A percentile compares a stretch with the other conserved stretches of the same genome.
Conservation (phyloP, 148 eudicot genomes). For the Cornus kousa region DNA sequence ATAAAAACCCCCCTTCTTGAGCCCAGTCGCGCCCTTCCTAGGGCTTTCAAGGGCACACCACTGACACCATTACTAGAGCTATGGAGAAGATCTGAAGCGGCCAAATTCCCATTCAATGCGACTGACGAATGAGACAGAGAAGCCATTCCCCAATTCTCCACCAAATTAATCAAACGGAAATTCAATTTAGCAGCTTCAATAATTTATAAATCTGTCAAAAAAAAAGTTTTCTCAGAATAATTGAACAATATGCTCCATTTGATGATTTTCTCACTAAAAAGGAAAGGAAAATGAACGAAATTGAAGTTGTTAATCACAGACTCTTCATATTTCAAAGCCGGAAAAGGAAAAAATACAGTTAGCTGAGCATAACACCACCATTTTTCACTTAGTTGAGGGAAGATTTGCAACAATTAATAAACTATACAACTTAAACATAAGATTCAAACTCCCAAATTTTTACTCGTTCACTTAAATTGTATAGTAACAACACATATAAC, state of each 20-base stretch:
- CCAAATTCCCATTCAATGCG: slow-evolving; percentile 23
- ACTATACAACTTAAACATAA: not conserved
- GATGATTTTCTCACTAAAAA: not conserved
- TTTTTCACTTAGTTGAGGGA: not conserved
- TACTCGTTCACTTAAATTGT: not conserved
- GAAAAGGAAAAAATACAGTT: not conserved
- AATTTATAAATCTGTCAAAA: not conserved
- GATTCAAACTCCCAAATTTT: not conserved
- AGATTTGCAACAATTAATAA: not conserved
- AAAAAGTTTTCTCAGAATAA: not conserved
- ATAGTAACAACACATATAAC: not conserved
- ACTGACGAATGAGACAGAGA: slow-evolving; percentile 35
- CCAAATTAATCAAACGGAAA: slow-evolving; percentile 17
- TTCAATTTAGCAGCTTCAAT: not conserved
- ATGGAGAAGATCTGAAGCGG: slow-evolving; percentile 65
- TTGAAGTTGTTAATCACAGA: not conserved
- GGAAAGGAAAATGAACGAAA: not conserved
- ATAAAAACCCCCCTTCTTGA: slow-evolving; percentile 29
- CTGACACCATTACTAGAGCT: slow-evolving; percentile 51
- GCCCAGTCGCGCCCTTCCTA: slow-evolving; percentile 52
- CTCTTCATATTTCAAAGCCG: not conserved
- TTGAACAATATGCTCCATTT: not conserved
- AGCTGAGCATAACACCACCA: not conserved
- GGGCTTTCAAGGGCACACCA: slow-evolving; percentile 53
- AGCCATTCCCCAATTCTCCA: slow-evolving; percentile 40